Evolutionary conservation across 2,329 filamentous ascomycete genomes (phyloP).

Genomic region (Ophiocordyceps polyrhachis-furcata): DNA sequence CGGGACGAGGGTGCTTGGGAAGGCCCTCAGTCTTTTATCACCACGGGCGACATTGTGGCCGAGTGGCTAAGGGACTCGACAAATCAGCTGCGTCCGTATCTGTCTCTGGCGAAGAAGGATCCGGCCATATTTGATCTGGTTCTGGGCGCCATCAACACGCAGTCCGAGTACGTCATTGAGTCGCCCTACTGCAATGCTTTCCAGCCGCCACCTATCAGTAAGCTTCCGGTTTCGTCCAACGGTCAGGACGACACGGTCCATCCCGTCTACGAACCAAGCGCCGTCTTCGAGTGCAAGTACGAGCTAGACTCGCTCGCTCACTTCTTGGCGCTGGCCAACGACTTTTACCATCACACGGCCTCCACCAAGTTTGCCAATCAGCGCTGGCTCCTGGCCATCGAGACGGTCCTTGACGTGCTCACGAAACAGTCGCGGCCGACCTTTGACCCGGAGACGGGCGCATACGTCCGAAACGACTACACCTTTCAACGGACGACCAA

Average conservation of each 20-base stretch:
- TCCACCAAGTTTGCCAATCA: slow-evolving; percentile 61
- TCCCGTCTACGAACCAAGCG: slow-evolving; percentile 63
- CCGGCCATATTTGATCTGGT: slow-evolving; percentile 61
- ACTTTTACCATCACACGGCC: slow-evolving; percentile 65
- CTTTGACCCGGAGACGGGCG: slow-evolving; percentile 49
- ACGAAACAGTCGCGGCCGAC: slow-evolving; percentile 65
- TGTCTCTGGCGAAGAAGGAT: slow-evolving; percentile 66
- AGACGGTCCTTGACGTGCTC: slow-evolving; percentile 55
- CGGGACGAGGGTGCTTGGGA: slow-evolving; percentile 49
- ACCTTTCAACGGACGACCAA: slow-evolving; percentile 71
- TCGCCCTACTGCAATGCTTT: slow-evolving; percentile 98
- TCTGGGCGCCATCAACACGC: slow-evolving; percentile 86
- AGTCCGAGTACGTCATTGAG: slow-evolving; percentile 84
- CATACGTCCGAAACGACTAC: slow-evolving; percentile 57
- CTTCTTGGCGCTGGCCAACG: slow-evolving; percentile 70
- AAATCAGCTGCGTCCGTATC: slow-evolving; percentile 85
- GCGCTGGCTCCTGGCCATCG: slow-evolving; percentile 62
- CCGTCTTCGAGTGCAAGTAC: slow-evolving; percentile 97
- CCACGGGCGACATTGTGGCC: slow-evolving; percentile 82
- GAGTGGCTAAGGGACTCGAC: slow-evolving; percentile 88
- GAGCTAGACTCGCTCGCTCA: slow-evolving; percentile 90
- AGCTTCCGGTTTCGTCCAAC: slow-evolving; percentile 51
- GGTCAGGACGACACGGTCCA: slow-evolving; percentile 74
- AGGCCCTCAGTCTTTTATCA: slow-evolving; percentile 79
- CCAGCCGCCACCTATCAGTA: slow-evolving; percentile 75